Evolutionary conservation across 1,284 basidiomycete genomes (phyloP).

Genomic region (Cutaneotrichosporon cavernicola): DNA sequence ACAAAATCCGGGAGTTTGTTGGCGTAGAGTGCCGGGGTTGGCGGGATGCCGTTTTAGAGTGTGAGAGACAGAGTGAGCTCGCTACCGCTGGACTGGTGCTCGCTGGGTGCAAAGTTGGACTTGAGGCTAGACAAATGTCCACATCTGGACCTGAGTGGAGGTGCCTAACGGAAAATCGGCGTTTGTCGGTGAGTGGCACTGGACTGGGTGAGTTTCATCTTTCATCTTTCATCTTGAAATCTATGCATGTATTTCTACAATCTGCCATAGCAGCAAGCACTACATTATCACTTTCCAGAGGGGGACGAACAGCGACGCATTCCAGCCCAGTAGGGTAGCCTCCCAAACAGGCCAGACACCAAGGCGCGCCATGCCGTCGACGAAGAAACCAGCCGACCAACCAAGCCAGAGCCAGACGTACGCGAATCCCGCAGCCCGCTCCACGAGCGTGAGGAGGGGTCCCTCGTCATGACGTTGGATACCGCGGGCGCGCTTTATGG

Average conservation of each 20-base stretch:
- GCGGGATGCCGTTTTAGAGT: not conserved
- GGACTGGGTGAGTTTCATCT: not conserved
- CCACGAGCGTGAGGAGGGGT: slow-evolving; percentile 20
- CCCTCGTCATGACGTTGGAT: slow-evolving; percentile 23
- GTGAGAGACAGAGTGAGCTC: slow-evolving; percentile 5
- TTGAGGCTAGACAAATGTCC: slow-evolving; percentile 2
- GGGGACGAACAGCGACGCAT: slow-evolving; percentile 1
- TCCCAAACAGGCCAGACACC: slow-evolving; percentile 26
- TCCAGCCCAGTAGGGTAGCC: not conserved
- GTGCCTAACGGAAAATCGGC: slow-evolving; percentile 14
- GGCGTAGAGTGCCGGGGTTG: not conserved
- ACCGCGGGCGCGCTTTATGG: slow-evolving; percentile 6
- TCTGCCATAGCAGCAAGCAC: not conserved
- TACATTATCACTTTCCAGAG: not conserved
- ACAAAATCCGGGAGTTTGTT: not conserved
- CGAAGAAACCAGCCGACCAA: slow-evolving; percentile 42
- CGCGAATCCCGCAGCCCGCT: slow-evolving; percentile 38
- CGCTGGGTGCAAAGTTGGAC: slow-evolving; percentile 11
- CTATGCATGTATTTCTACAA: not conserved
- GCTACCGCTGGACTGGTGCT: slow-evolving; percentile 1
- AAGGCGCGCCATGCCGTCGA: slow-evolving; percentile 34
- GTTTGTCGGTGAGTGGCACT: slow-evolving; percentile 6
- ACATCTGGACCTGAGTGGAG: slow-evolving; percentile 8
- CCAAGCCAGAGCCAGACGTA: slow-evolving; percentile 49
- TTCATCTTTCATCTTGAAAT: not conserved